Evolutionary conservation across 192 early-diverging fungal genomes (phyloP).

Genomic region (Paraglomus brasilianum): DNA sequence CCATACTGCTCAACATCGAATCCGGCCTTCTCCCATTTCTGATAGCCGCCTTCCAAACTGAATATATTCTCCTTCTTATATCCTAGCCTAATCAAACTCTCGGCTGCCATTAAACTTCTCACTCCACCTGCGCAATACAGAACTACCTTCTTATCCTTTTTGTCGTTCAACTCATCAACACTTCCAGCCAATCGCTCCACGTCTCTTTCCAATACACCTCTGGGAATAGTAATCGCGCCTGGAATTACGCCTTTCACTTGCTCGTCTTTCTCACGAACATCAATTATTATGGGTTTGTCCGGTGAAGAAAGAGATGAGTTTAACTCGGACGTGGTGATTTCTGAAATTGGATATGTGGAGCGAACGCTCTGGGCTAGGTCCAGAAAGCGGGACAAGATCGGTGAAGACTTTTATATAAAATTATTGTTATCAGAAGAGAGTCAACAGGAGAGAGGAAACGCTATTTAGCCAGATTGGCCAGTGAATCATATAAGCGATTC

Average conservation of each 20-base stretch:
- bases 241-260: constrained; percentile 46
- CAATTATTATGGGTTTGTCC: constrained; percentile 39
- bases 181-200: constrained; percentile 45
- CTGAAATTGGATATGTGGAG: constrained; percentile 26
- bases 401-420: too few species aligned
- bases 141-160: constrained; percentile 44
- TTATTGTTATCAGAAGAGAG: too few species aligned
- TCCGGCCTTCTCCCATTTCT: constrained; percentile 50
- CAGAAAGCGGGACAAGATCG: too few species aligned
- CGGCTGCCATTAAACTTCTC: constrained; percentile 46
- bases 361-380: too few species aligned
- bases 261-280: constrained; percentile 52
- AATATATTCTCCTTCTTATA: constrained; percentile 41
- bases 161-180: constrained; percentile 41
- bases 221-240: constrained; percentile 45
- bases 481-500: too few species aligned
- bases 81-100: constrained; percentile 48
- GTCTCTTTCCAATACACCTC: constrained; percentile 49
- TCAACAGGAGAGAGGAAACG: too few species aligned
- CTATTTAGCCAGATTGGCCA: too few species aligned
- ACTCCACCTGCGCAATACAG: constrained; percentile 57
- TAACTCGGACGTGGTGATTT: constrained; percentile 25
- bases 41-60: constrained; percentile 52
- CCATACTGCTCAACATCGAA: constrained; percentile 42
- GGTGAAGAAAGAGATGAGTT: neutral